Base-by-base conservation (phyloP, 257 asterid genomes). In the Solanum sejunctum region DNA sequence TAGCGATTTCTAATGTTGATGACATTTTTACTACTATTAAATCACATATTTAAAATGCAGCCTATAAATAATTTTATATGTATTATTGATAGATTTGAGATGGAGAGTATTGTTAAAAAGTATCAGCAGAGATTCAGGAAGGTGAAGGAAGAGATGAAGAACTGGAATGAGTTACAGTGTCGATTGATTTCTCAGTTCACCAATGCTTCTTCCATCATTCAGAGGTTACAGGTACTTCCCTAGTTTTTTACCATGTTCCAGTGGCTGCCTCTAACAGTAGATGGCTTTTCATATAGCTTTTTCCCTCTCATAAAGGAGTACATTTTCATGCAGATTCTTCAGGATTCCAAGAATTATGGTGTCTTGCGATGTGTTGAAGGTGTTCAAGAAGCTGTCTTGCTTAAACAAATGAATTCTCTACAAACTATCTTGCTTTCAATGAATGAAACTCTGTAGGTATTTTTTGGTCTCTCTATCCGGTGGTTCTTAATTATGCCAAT, bases 81-180 rank as follows among this genome's bases (percentile, higher is more conserved):
- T 36, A 36, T 36, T 36, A 36, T 9, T 69, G 51, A 32, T 69
- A 36, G 51, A 18, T 9, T 69, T 32, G 7, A 39, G 72, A 93
- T 94, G 97, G 97, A 93, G 57, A 86, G 88, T 6, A 86, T 91
- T 84, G 82, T 92, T 81, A 95, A 89, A 80, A 93, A 91, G 86
- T 94, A 90, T 88, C 95, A 90, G 87, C 95, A 93, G 69, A 92
- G 82, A 86, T 95, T 92, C 85, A 88, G 86, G 89, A 94, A 84
- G 86, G 88, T 89, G 52, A 91, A 89, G 85, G 94, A 91, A 43
- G 97, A 94, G 84, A 91, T 91, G 91, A 83, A 66, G 84, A 86
- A 77, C 0, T 95, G 98, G 98, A 94, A 90, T 47, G 94, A 93
- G 85, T 88, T 93, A 57, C 98, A 95, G 78, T 88, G 92, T 86